Evolutionary conservation across 2,329 filamentous ascomycete genomes (phyloP).

Genomic region (Alternaria dauci): DNA sequence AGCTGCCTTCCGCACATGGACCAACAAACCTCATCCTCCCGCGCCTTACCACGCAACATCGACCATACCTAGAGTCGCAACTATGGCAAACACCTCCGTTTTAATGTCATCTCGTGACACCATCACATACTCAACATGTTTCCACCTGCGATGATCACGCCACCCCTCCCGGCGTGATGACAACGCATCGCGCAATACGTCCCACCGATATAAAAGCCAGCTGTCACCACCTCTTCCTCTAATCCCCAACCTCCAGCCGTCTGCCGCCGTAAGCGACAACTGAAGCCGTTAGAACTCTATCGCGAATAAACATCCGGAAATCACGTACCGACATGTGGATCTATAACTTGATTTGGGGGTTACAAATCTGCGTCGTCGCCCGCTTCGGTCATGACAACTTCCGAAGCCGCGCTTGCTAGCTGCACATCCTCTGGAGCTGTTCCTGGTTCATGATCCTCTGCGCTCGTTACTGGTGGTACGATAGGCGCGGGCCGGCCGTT

Average conservation of each 20-base stretch:
- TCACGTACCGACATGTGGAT: background rate
- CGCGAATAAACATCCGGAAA: no score
- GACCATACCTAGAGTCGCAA: background rate
- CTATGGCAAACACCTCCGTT: rapidly evolving
- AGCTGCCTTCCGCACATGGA: background rate
- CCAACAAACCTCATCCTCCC: background rate
- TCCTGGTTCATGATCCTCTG: background rate
- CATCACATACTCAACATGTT: no score
- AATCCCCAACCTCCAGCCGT: no score
- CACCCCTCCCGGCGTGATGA: background rate
- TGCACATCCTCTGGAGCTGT: background rate
- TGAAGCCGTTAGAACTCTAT: no score
- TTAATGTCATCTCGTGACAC: no score
- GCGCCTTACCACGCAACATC: background rate
- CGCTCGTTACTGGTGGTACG: background rate
- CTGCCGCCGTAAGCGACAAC: background rate
- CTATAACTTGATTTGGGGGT: no score
- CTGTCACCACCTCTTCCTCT: background rate
- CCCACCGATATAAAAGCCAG: background rate
- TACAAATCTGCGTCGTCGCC: background rate
- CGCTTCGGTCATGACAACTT: background rate
- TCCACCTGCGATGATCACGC: no score
- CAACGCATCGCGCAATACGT: background rate
- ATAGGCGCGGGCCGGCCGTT: background rate
- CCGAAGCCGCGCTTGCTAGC: background rate